Percentiles rank a stretch among this genome's conserved stretches.
phyloP scores from a whole-genome alignment of 208 protist genomes.

The Trypanosoma avium region DNA sequence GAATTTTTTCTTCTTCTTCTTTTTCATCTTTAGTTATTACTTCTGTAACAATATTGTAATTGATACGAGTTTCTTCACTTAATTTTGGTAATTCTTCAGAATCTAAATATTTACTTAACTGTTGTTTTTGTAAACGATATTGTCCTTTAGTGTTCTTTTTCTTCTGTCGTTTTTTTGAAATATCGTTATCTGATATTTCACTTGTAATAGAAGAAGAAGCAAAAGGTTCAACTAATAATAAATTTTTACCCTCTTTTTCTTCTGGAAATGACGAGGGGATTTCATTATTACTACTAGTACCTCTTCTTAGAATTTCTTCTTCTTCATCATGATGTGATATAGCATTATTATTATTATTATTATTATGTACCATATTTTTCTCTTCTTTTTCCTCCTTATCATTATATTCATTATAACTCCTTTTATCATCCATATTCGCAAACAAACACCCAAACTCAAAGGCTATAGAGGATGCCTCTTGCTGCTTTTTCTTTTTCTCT shows the following conservation, averaged over 20 bases:
- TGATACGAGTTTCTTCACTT: background rate
- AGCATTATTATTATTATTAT: no score
- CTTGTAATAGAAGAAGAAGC: no score
- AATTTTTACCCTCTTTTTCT: no score
- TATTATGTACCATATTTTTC: background rate
- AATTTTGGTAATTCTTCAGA: background rate
- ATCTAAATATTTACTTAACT: background rate
- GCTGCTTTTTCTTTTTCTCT: background rate
- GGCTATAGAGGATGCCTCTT: background rate
- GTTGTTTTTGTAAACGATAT: background rate
- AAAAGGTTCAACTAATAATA: no score
- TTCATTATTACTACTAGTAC: no score
- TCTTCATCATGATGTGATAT: no score
- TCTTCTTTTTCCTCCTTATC: background rate
- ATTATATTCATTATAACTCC: background rate
- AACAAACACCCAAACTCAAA: slow-evolving; percentile 26
- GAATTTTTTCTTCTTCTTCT: background rate
- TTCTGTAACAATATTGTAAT: background rate
- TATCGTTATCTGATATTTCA: no score
- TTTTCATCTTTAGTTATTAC: background rate
- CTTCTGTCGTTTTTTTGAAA: no score
- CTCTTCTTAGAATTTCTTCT: no score
- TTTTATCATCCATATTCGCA: slow-evolving; percentile 15
- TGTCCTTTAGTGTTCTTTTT: background rate
- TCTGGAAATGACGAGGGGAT: no score